Evolutionary conservation across 768 basidiomycete genomes (phyloP).

Genomic region (Steccherinum ochraceum): DNA sequence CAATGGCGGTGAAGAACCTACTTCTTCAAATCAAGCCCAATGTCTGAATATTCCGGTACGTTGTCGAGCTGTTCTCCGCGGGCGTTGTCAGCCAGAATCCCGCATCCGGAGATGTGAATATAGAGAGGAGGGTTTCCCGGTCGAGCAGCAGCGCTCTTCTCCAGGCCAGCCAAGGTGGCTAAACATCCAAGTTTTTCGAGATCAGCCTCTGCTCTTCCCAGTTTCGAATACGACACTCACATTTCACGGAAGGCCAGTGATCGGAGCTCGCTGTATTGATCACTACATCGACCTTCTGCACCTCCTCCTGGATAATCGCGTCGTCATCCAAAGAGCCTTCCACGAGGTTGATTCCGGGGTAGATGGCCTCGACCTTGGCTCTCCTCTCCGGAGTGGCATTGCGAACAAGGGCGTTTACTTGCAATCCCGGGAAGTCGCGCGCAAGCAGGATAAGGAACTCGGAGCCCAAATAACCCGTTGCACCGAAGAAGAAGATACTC

Average conservation of each 20-base stretch:
- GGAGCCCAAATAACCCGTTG: conserved; percentile 38
- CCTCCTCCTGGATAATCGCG: conserved; percentile 29
- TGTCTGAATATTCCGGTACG: conserved; percentile 31
- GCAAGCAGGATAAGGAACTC: conserved; percentile 31
- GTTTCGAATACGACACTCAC: no score
- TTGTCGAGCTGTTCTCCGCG: conserved; percentile 30
- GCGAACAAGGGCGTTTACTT: conserved; percentile 32
- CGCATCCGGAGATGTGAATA: conserved; percentile 37
- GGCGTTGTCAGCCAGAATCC: conserved; percentile 34
- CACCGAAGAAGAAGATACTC: conserved; percentile 36
- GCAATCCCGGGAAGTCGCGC: conserved; percentile 25
- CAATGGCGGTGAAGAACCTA: conserved; percentile 9
- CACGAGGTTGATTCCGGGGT: conserved; percentile 28
- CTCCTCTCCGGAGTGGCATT: conserved; percentile 25
- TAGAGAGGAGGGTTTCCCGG: conserved; percentile 36
- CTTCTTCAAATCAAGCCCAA: conserved; percentile 27
- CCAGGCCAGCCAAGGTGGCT: conserved; percentile 34
- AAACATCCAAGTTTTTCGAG: not conserved
- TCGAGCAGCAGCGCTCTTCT: conserved; percentile 27
- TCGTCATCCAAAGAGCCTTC: conserved; percentile 34
- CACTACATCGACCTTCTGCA: conserved; percentile 29
- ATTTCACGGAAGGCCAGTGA: conserved; percentile 26
- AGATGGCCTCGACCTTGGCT: conserved; percentile 25
- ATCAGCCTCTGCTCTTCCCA: no score
- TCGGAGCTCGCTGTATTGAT: conserved; percentile 38